Evolutionary conservation across 768 basidiomycete genomes (phyloP).

Genomic region (Pilatotrama ljubarskyi): DNA sequence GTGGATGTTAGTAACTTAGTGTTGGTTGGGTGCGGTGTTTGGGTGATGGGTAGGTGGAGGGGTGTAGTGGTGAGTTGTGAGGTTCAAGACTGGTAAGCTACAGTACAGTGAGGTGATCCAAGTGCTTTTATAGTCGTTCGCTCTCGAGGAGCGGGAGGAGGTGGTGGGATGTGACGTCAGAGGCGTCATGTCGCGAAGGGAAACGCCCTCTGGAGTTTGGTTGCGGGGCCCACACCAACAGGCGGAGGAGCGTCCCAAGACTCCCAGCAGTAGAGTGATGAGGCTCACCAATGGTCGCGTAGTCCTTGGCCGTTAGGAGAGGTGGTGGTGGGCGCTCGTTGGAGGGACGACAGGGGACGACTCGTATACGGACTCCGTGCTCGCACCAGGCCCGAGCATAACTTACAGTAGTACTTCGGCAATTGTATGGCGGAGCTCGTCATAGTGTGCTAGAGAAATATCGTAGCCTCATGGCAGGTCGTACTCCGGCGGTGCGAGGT

Average conservation of each 20-base stretch:
- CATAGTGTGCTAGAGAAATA: too few relatives aligned
- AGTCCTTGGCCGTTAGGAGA: too few relatives aligned
- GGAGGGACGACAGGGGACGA: too few relatives aligned
- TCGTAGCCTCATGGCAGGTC: too few relatives aligned
- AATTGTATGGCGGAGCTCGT: too few relatives aligned
- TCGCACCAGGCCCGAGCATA: too few relatives aligned
- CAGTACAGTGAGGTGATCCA: too few relatives aligned
- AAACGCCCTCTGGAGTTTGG: neutral
- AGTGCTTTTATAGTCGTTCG: neutral
- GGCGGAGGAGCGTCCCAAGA: neutral
- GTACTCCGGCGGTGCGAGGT: too few relatives aligned
- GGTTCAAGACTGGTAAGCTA: neutral
- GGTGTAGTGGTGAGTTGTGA: neutral
- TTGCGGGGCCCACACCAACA: neutral
- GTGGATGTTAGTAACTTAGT: neutral
- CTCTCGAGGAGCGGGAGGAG: neutral
- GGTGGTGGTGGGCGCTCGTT: too few relatives aligned
- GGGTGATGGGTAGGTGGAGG: neutral
- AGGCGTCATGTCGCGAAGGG: neutral
- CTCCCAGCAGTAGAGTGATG: neutral
- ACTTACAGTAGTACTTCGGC: too few relatives aligned
- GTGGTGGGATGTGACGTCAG: slow-evolving; percentile 5
- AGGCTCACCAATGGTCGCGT: too few relatives aligned
- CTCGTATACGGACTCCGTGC: too few relatives aligned
- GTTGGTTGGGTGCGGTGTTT: neutral